Base-by-base conservation (phyloP, 169 alveolate genomes). In the Eimeria praecox region DNA sequence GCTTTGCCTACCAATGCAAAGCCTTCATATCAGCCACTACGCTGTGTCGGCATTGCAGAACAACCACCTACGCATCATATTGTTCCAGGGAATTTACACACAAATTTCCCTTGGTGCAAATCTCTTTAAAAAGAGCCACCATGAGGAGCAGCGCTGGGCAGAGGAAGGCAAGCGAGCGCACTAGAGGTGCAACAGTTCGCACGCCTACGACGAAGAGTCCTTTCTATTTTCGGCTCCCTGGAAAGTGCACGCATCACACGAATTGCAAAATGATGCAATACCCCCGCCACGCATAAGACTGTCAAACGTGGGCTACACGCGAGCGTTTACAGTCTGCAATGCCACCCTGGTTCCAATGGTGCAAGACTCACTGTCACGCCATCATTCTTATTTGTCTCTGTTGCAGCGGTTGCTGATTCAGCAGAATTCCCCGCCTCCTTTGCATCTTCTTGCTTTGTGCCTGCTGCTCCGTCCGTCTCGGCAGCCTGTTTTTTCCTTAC, bases 401-500 rank as follows among this genome's bases (percentile, higher is more conserved):
- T 42, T 59, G 82, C 71, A 33, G 93, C 24, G 44, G 93, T n/a
- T 18, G 62, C 52, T 33, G 49, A 46, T 86, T 86, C 82, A 6
- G 24, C 44, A 46, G 82, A 27, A 24, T 86, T 33, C 59, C 33
- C 80, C 27, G 82, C 33, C 24, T 59, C 49, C 78, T 86, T 42
- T 62, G 80, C 69, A 22, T 30, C 93, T 40, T 69, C 59, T 42
- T 59, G 59, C 42, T 86, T 59, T 38, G 93, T 42, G 40, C 87
- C 56, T 16, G 95, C 95, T 24, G 30, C 40, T 78, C 66, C 95
- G 1, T 66, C 91, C n/a, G 83, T 75, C 27, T 92, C 95, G 1
- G 80, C 56, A 1, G 95, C 66, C 56, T 52, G 56, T 78, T 92
- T 92, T 56, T 92, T 92, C 44, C 77, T 73, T 35, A 83, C 91